phyloP scores from a whole-genome alignment of 2,329 filamentous ascomycete species.

The Sporothrix pallida region DNA sequence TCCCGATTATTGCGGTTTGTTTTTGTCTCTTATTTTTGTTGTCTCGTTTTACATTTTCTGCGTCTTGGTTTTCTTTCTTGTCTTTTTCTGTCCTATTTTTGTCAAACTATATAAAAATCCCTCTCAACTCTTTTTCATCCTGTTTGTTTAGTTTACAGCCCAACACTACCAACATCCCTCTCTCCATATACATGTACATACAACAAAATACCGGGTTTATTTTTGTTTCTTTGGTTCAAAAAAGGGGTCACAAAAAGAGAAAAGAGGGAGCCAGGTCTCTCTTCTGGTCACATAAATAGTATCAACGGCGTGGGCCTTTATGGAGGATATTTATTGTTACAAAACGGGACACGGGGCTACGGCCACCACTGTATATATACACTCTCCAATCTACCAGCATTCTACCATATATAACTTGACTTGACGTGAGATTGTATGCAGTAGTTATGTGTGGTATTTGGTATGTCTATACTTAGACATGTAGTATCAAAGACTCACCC shows the following conservation, averaged over 20 bases:
- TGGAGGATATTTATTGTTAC: slow-evolving; percentile 12
- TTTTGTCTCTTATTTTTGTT: background rate
- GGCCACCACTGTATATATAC: slow-evolving; percentile 32
- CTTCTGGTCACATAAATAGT: background rate
- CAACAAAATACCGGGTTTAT: background rate
- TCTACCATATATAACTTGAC: background rate
- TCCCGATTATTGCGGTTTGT: background rate
- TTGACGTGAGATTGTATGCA: background rate
- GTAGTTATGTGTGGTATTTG: too few relatives aligned
- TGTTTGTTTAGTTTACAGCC: background rate
- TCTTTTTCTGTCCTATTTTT: background rate
- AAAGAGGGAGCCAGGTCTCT: background rate
- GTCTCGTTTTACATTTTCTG: background rate
- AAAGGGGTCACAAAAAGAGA: background rate
- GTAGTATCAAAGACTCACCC: too few relatives aligned
- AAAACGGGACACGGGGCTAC: slow-evolving; percentile 17
- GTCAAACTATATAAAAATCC: background rate
- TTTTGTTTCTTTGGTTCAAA: background rate
- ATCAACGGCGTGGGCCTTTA: background rate
- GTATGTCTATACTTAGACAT: too few relatives aligned
- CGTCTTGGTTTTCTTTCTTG: background rate
- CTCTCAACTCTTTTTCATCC: slow-evolving; percentile 16
- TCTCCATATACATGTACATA: slow-evolving; percentile 19
- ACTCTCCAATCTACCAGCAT: slow-evolving; percentile 34
- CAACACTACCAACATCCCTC: background rate